phyloP scores from a whole-genome alignment of 2,329 filamentous ascomycete species.

The Penicillium frequentans region DNA sequence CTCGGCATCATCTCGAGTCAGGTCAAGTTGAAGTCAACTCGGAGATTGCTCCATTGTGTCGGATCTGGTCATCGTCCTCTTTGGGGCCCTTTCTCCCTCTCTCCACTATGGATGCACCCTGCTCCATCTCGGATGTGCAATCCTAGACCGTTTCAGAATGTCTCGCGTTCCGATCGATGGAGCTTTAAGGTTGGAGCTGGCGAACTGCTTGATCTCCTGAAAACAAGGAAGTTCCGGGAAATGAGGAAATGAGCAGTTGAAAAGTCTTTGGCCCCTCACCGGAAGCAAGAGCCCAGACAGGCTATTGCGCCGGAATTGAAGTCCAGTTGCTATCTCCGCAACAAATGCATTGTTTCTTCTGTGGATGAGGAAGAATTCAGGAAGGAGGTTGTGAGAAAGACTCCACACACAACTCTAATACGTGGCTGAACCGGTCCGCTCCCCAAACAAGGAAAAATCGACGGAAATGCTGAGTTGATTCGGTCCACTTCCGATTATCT shows the following conservation, averaged over 20 bases:
- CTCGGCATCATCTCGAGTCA: too few relatives aligned
- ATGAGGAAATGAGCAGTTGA: background rate
- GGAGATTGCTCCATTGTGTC: too few relatives aligned
- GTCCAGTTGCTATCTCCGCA: conserved; percentile 5
- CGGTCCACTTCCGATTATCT: too few relatives aligned
- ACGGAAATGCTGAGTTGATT: too few relatives aligned
- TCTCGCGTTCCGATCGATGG: conserved; percentile 7
- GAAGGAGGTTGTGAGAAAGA: background rate
- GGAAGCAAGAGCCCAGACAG: conserved; percentile 9
- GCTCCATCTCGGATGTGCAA: conserved; percentile 1
- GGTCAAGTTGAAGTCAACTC: too few relatives aligned
- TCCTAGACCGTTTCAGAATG: conserved; percentile 15
- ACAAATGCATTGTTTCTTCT: background rate
- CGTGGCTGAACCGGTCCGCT: conserved; percentile 1
- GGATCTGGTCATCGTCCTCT: too few relatives aligned
- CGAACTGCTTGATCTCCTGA: background rate
- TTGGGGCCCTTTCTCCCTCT: too few relatives aligned
- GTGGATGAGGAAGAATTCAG: background rate
- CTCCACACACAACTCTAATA: conserved; percentile 5
- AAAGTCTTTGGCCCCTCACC: background rate
- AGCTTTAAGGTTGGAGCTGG: background rate
- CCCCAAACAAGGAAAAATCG: too few relatives aligned
- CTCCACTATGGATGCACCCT: background rate
- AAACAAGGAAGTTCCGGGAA: background rate
- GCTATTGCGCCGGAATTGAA: conserved; percentile 19